These are phyloP conservation scores for Vigna radiata DNA, from an alignment of 306 rosid species.

Conservation along the genomic window DNA sequence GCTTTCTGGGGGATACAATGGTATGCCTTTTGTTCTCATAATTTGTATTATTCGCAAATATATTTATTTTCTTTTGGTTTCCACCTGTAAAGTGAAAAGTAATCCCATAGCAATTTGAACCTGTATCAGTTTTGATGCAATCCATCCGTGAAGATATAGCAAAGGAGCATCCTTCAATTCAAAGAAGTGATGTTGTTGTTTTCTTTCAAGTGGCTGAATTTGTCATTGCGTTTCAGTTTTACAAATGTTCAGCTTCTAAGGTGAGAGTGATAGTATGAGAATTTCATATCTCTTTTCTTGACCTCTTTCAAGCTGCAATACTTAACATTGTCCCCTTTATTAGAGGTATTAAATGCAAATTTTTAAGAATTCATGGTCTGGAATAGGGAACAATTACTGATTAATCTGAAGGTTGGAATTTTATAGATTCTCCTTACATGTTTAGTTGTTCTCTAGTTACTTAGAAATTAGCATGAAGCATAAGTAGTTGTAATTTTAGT, in stretches of 20 bases:
- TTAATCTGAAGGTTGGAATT: slow-evolving; percentile 7
- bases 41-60: not conserved
- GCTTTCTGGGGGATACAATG: slow-evolving; percentile 81
- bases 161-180: slow-evolving; percentile 84
- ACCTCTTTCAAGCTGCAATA: slow-evolving; percentile 34
- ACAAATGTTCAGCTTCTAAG: slow-evolving; percentile 71
- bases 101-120: slow-evolving; percentile 39
- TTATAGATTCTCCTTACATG: slow-evolving; percentile 17
- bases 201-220: slow-evolving; percentile 93
- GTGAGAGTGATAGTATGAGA: slow-evolving; percentile 60
- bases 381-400: not conserved
- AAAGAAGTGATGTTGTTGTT: slow-evolving; percentile 68
- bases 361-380: not conserved
- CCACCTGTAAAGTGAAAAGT: slow-evolving; percentile 35
- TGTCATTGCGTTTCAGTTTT: slow-evolving; percentile 83
- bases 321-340: not conserved
- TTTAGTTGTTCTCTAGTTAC: slow-evolving; percentile 6
- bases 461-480: not conserved
- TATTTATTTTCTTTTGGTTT: slow-evolving; percentile 13
- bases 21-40: slow-evolving; percentile 49
- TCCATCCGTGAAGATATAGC: slow-evolving; percentile 76
- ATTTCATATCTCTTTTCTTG: slow-evolving; percentile 11
- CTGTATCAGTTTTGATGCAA: slow-evolving; percentile 80
- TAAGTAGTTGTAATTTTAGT: slow-evolving; percentile 25
- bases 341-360: slow-evolving; percentile 1